A percentile compares a stretch with the other conserved stretches of the same genome.
These are phyloP conservation scores for Citrus medica DNA, from an alignment of 345 rosid species.

Conservation along the genomic window DNA sequence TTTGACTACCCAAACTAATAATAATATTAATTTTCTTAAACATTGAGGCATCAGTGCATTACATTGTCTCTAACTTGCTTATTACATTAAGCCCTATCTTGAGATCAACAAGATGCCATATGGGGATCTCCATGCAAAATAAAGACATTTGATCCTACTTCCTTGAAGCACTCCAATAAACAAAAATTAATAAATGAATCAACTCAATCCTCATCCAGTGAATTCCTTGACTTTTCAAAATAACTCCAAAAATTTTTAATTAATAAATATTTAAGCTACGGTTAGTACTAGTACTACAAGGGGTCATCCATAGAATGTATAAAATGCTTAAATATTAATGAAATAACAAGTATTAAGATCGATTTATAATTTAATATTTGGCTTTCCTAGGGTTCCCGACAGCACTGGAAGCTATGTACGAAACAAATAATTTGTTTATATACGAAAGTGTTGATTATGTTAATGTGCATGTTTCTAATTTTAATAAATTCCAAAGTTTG, in stretches of 20 bases:
- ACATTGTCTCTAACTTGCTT: slow-evolving; percentile 13
- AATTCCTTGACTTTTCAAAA: background rate
- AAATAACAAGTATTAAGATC: background rate
- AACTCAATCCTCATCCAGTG: background rate
- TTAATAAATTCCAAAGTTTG: background rate
- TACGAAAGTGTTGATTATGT: background rate
- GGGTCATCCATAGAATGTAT: background rate
- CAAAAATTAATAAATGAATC: background rate
- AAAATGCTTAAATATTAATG: background rate
- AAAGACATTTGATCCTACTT: slow-evolving; percentile 14
- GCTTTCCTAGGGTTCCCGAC: slow-evolving; percentile 37
- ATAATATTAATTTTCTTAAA: background rate
- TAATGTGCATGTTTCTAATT: slow-evolving; percentile 14
- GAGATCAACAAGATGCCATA: slow-evolving; percentile 31
- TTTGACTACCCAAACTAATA: background rate
- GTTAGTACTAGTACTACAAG: background rate
- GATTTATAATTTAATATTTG: background rate
- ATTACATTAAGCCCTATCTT: slow-evolving; percentile 14
- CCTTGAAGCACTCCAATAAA: slow-evolving; percentile 1
- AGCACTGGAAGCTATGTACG: slow-evolving; percentile 36
- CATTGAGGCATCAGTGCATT: background rate
- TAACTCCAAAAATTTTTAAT: background rate
- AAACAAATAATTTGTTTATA: background rate
- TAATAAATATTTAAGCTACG: background rate
- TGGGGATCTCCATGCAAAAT: slow-evolving; percentile 21